These are phyloP conservation scores for Glycine latifolia DNA, from an alignment of 306 rosid species.

Conservation along the genomic window DNA sequence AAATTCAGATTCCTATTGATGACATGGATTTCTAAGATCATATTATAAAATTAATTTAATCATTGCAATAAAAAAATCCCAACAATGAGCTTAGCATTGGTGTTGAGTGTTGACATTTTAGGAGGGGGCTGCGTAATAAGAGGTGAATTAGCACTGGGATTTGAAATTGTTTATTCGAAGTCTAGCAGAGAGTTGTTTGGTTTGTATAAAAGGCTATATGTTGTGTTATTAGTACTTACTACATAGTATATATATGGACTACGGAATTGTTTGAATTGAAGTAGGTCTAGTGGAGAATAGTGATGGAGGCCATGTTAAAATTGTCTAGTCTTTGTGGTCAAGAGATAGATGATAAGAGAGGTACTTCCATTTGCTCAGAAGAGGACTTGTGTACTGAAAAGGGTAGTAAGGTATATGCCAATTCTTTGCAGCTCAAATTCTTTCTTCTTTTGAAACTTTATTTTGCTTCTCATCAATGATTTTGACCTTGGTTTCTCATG, in stretches of 20 bases:
- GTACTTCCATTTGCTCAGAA: constrained; percentile 38
- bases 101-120: constrained; percentile 69
- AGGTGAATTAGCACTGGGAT: constrained; percentile 44
- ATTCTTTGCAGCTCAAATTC: background rate
- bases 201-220: constrained; percentile 29
- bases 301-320: constrained; percentile 34
- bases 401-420: constrained; percentile 34
- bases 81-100: constrained; percentile 46
- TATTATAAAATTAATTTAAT: constrained; percentile 33
- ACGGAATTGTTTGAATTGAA: background rate
- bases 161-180: constrained; percentile 43
- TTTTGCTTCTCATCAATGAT: background rate
- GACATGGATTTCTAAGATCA: background rate
- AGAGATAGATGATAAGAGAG: constrained; percentile 39
- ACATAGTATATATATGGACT: too few relatives aligned
- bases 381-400: constrained; percentile 30
- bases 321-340: constrained; percentile 43
- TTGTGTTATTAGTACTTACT: too few relatives aligned
- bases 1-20: constrained; percentile 19
- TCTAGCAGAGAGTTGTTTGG: constrained; percentile 29
- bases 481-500: background rate
- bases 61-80: background rate
- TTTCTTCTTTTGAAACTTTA: background rate
- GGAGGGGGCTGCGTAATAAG: constrained; percentile 47
- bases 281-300: constrained; percentile 26